A percentile compares a stretch with the other conserved stretches of the same genome.
phyloP scores from a whole-genome alignment of 2,329 filamentous ascomycete genomes.

The Calonectria pseudoreteaudii region DNA sequence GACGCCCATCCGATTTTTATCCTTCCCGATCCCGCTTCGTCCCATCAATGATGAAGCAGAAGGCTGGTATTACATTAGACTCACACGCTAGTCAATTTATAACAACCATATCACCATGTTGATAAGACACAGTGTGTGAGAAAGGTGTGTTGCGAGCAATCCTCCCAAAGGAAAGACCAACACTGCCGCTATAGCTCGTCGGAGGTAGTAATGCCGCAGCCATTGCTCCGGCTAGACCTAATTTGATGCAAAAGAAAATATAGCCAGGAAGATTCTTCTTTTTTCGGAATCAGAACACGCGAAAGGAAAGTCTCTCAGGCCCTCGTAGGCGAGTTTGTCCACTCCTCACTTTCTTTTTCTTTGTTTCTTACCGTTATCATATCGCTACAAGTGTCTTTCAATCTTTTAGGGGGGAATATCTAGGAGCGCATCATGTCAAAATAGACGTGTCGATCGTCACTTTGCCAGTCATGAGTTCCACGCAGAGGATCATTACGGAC shows the following conservation, averaged over 20 bases:
- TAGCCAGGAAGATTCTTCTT: neutral
- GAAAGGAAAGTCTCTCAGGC: neutral
- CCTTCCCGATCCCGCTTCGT: neutral
- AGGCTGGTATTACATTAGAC: neutral
- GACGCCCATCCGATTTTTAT: neutral
- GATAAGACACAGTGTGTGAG: neutral
- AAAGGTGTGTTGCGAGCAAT: neutral
- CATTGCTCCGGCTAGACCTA: neutral
- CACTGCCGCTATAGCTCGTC: neutral
- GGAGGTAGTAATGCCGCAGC: neutral
- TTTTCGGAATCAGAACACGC: neutral
- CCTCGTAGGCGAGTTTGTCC: neutral
- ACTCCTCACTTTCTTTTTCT: neutral
- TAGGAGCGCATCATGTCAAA: neutral
- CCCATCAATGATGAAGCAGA: neutral
- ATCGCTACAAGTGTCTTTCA: neutral
- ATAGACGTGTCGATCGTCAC: neutral
- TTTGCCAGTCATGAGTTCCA: conserved; percentile 31
- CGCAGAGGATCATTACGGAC: conserved; percentile 43
- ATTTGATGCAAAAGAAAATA: neutral
- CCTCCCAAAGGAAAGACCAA: neutral
- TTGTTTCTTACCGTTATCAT: neutral
- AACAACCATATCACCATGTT: neutral
- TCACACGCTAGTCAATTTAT: neutral
- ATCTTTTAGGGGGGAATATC: neutral